phyloP scores from a whole-genome alignment of 2,329 filamentous ascomycete species.

The Fusarium keratoplasticum region DNA sequence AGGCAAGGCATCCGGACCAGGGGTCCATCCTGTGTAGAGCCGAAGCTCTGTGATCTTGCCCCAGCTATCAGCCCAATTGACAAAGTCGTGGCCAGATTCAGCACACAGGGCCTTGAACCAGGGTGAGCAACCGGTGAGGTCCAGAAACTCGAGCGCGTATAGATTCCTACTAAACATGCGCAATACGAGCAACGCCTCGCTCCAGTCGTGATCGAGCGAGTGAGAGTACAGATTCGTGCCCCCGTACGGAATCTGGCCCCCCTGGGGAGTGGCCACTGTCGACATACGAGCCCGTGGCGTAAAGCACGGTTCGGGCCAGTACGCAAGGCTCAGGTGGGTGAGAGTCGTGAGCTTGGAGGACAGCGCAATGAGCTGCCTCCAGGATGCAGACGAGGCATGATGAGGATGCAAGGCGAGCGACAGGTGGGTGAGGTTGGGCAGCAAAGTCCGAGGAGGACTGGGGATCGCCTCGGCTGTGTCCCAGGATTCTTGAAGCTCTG shows the following conservation, averaged over 20 bases:
- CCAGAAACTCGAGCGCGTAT: conserved; percentile 70
- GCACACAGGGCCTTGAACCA: conserved; percentile 65
- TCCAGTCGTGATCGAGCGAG: conserved; percentile 68
- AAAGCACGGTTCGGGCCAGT: conserved; percentile 71
- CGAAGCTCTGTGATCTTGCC: conserved; percentile 62
- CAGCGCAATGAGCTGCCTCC: conserved; percentile 69
- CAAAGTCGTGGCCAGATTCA: conserved; percentile 56
- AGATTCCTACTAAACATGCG: conserved; percentile 64
- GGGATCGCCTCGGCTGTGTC: conserved; percentile 54
- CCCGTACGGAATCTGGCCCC: conserved; percentile 61
- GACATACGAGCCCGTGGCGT: conserved; percentile 65
- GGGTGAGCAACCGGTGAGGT: conserved; percentile 68
- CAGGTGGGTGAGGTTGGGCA: conserved; percentile 70
- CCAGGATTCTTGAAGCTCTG: conserved; percentile 64
- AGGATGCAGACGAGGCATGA: conserved; percentile 56
- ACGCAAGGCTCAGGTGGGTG: conserved; percentile 71
- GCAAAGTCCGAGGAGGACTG: conserved; percentile 52
- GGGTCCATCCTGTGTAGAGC: conserved; percentile 58
- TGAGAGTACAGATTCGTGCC: conserved; percentile 70
- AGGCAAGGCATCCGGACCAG: conserved; percentile 48
- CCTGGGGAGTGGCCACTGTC: conserved; percentile 59
- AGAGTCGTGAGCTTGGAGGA: conserved; percentile 63
- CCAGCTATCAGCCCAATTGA: conserved; percentile 68
- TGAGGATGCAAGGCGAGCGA: conserved; percentile 64
- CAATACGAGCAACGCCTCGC: conserved; percentile 67